Conservation (phyloP, 352 stramenopile species). For the Pythium dissimile region DNA sequence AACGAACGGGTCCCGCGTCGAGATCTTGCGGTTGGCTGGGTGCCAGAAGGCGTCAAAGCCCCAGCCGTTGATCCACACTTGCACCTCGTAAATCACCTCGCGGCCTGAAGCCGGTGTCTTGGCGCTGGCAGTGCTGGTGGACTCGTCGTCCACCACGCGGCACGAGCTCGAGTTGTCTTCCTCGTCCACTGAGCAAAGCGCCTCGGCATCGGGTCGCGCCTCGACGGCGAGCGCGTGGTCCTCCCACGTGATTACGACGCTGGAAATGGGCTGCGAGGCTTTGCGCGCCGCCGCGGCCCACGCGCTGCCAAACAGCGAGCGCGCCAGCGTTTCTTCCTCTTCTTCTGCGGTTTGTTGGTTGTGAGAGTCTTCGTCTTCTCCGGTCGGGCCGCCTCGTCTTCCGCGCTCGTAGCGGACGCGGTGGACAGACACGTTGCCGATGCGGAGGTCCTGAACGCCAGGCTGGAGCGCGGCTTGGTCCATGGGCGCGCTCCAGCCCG, state of each 20-base stretch:
- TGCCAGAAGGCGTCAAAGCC: constrained; percentile 62
- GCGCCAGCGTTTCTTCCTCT: constrained; percentile 13
- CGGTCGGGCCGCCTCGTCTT: background rate
- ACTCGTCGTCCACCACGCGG: background rate
- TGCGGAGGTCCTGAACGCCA: constrained; percentile 39
- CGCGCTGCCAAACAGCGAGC: constrained; percentile 15
- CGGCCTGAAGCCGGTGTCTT: background rate
- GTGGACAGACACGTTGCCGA: constrained; percentile 61
- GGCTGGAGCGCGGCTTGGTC: constrained; percentile 1
- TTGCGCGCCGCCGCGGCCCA: constrained; percentile 12
- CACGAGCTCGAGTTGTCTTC: constrained; percentile 2
- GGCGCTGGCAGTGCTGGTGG: too few species aligned
- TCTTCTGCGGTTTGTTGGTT: constrained; percentile 5
- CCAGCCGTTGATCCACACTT: constrained; percentile 68
- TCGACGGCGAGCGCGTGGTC: constrained; percentile 36
- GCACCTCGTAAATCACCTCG: constrained; percentile 50
- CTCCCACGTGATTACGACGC: constrained; percentile 68
- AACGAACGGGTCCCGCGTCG: constrained; percentile 47
- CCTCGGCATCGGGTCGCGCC: constrained; percentile 15
- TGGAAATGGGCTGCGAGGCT: constrained; percentile 25
- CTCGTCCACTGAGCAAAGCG: background rate
- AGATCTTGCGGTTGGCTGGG: constrained; percentile 44
- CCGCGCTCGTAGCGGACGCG: constrained; percentile 47
- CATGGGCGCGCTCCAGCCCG: constrained; percentile 3
- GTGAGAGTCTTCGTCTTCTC: constrained; percentile 4